Evolutionary conservation across 805 yeast species (phyloP).

Genomic region (Starmerella bombi): DNA sequence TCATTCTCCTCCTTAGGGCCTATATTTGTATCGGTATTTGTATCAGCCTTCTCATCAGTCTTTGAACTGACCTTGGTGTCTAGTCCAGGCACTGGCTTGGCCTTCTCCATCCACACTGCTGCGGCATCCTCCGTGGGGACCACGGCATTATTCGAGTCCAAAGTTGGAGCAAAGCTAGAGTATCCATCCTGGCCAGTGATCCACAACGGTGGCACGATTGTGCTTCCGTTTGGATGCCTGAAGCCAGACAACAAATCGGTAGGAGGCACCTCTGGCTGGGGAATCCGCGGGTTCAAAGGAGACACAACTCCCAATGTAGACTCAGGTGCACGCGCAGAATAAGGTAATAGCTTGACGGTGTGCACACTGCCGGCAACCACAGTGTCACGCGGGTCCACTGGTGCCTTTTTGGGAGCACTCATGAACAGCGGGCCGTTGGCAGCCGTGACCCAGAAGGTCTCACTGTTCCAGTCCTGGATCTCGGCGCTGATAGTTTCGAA

Average conservation of each 20-base stretch:
- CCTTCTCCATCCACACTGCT: conserved; percentile 14
- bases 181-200: conserved; percentile 35
- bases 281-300: conserved; percentile 33
- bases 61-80: not conserved
- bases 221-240: conserved; percentile 29
- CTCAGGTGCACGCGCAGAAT: conserved; percentile 26
- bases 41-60: not conserved
- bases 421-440: conserved; percentile 70
- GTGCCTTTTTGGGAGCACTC: conserved; percentile 54
- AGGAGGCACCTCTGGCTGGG: conserved; percentile 39
- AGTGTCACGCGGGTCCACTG: conserved; percentile 61
- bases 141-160: conserved; percentile 43
- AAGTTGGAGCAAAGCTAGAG: conserved; percentile 51
- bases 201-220: conserved; percentile 56
- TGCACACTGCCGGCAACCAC: conserved; percentile 54
- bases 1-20: not conserved
- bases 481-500: conserved; percentile 35
- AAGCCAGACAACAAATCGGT: conserved; percentile 37
- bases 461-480: conserved; percentile 80
- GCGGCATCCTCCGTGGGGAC: conserved; percentile 16
- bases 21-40: not conserved
- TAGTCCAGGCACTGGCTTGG: not conserved
- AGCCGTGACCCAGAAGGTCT: conserved; percentile 48
- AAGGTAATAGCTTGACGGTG: conserved; percentile 57
- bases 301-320: conserved; percentile 33